Conservation (phyloP, 2,329 filamentous ascomycete species). For the Aureobasidium sp. region DNA sequence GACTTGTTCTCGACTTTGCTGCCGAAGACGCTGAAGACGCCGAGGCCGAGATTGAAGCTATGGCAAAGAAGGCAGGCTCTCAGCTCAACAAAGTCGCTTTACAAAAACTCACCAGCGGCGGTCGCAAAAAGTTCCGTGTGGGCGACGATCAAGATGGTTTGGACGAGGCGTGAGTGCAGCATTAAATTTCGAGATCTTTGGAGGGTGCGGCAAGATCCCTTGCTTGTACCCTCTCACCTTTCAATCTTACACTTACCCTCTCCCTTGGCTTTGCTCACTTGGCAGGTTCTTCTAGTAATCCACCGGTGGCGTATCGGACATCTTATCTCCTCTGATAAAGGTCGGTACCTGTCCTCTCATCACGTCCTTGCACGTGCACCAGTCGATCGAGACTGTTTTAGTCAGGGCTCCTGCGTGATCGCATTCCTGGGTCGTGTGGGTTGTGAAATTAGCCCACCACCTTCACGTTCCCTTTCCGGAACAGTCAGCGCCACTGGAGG, state of each 20-base stretch:
- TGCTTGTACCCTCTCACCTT: slow-evolving; percentile 7
- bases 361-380: background rate
- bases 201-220: slow-evolving; percentile 11
- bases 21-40: slow-evolving; percentile 81
- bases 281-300: slow-evolving; percentile 2
- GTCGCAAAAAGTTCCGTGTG: slow-evolving; percentile 83
- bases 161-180: slow-evolving; percentile 25
- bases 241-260: slow-evolving; percentile 4
- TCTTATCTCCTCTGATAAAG: background rate
- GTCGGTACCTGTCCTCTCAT: slow-evolving; percentile 2
- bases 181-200: slow-evolving; percentile 6
- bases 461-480: slow-evolving; percentile 3
- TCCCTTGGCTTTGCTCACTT: slow-evolving; percentile 12
- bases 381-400: background rate
- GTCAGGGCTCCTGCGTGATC: background rate
- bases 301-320: background rate
- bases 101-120: slow-evolving; percentile 75
- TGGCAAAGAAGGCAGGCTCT: slow-evolving; percentile 89
- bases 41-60: slow-evolving; percentile 91
- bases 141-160: slow-evolving; percentile 52
- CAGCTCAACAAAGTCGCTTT: slow-evolving; percentile 87
- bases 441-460: slow-evolving; percentile 12
- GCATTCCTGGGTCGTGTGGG: slow-evolving; percentile 10
- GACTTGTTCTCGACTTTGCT: slow-evolving; percentile 85
- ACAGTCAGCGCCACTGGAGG: background rate